phyloP scores from a whole-genome alignment of 306 rosid species.

The Cercis canadensis region DNA sequence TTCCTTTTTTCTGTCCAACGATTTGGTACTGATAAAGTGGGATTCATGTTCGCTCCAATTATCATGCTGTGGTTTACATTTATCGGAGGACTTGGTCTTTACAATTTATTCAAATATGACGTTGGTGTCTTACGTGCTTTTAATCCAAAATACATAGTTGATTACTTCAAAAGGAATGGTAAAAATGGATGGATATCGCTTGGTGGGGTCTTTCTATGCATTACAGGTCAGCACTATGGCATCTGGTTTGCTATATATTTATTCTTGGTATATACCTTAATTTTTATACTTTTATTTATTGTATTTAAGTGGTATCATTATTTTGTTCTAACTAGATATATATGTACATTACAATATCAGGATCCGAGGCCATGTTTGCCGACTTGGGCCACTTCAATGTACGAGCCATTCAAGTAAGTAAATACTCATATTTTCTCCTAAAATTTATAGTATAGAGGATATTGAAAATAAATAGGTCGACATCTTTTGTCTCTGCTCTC shows the following conservation, averaged over 20 bases:
- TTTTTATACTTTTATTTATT: too few species aligned
- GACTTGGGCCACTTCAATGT: constrained; percentile 89
- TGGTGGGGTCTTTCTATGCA: background rate
- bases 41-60: background rate
- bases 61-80: background rate
- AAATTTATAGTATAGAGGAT: too few species aligned
- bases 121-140: background rate
- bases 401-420: constrained; percentile 71
- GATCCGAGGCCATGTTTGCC: constrained; percentile 95
- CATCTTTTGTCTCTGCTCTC: constrained; percentile 10
- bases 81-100: background rate
- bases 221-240: too few species aligned
- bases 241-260: too few species aligned
- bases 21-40: constrained; percentile 19
- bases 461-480: too few species aligned
- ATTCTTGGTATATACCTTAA: too few species aligned
- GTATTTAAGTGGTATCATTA: too few species aligned
- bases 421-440: constrained; percentile 32
- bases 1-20: background rate
- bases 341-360: constrained; percentile 31
- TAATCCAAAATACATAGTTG: background rate
- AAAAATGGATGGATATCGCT: constrained; percentile 2
- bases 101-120: background rate
- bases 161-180: background rate
- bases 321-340: background rate